Conservation (phyloP, 148 eudicot species). For the Linanthus parryae region DNA sequence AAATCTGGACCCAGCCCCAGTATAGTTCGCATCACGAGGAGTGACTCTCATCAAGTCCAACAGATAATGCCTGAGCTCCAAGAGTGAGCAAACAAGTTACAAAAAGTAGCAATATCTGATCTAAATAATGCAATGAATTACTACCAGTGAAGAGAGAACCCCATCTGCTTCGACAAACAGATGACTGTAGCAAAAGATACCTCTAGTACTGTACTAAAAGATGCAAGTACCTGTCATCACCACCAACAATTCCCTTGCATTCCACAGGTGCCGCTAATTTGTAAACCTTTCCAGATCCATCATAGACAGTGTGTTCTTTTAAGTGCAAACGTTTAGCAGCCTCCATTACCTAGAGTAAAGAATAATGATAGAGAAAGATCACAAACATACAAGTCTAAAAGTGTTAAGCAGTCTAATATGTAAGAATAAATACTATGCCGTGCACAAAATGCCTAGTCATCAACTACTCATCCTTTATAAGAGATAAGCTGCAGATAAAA, state of each 20-base stretch:
- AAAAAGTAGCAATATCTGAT: no score
- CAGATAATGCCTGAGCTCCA: slow-evolving; percentile 78
- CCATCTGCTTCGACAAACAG: no score
- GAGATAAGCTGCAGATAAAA: no score
- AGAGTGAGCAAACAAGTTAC: no score
- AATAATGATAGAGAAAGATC: no score
- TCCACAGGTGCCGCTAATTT: slow-evolving; percentile 98
- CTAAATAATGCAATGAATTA: no score
- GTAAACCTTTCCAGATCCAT: slow-evolving; percentile 82
- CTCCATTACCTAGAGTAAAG: slow-evolving; percentile 88
- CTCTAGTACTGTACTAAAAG: no score
- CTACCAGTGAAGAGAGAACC: no score
- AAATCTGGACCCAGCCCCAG: slow-evolving; percentile 82
- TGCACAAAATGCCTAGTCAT: not conserved
- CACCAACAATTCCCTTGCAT: slow-evolving; percentile 98
- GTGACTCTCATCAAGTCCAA: slow-evolving; percentile 99
- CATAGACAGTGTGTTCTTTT: slow-evolving; percentile 89
- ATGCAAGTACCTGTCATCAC: slow-evolving; percentile 84
- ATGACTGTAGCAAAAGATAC: no score
- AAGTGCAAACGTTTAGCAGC: slow-evolving; percentile 91
- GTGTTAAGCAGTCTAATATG: not conserved
- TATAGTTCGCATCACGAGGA: slow-evolving; percentile 98
- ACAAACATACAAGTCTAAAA: slow-evolving; percentile 5
- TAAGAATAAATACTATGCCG: not conserved
- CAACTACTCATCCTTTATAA: no score